Base-by-base conservation (phyloP, 352 stramenopile genomes). In the Pythium sp. region DNA sequence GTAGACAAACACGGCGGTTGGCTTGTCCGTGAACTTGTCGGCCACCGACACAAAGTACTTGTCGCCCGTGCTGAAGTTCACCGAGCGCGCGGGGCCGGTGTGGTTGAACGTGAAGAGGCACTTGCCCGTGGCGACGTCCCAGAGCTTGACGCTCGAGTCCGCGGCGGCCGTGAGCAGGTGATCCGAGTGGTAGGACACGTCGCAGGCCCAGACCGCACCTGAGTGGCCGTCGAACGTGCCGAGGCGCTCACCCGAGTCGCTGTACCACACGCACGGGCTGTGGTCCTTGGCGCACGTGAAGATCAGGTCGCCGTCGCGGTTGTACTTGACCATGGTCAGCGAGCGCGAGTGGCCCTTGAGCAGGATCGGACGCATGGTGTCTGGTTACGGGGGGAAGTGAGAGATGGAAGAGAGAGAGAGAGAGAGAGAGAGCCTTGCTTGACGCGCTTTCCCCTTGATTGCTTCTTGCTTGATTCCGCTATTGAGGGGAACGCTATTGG, bases 311-410 rank as follows among this genome's bases (percentile, higher is more conserved):
- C 97, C 97, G 73, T 99, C 97, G 62, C 92, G 91, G 82, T 99
- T 99, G 90, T 99, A 99, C 76, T 99, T 98, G 70, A 99, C 91
- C 84, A 94, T 92, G 12, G 97, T 99, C 72, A 99, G 98, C 65
- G 97, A 97, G 75, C 98, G 94, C 72, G 98, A 98, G 88, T 99
- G 98, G 76, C 97, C 97, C 84, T 99, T 99, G 60, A 99, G 87
- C 68, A 99, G 76, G 77, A 99, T 99, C 62, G 98, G 97, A 80
- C 95, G 95, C 95, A 97, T 97, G 58, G 58, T 77, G 64, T 22
- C 32, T 36, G 36, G 32, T 51, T 51, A 51, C 43, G 28, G 32
- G 38, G 20, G 26, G 20, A 51, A 24, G 22, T 18, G 43, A 64
- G 34, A 49, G 64, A n/a, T 26, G 24, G 24, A 26, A 32, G 30